These are phyloP conservation scores for Saccharomyces hybrid DNA, from an alignment of 1,139 yeast genomes.

Conservation along the genomic window DNA sequence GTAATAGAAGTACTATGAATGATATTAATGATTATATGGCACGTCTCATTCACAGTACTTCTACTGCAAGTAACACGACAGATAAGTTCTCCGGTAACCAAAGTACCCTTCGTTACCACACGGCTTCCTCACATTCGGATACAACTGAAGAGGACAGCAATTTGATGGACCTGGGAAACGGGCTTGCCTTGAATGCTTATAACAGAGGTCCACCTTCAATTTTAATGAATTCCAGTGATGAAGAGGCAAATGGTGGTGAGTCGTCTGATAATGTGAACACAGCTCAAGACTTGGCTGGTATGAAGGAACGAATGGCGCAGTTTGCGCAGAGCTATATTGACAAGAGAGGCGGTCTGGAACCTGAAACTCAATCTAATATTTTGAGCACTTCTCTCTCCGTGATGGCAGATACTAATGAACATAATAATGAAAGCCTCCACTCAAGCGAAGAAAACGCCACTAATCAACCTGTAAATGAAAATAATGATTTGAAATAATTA, in stretches of 20 bases:
- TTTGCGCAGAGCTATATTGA: slow-evolving; percentile 18
- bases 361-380: neutral
- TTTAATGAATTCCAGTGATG: slow-evolving; percentile 22
- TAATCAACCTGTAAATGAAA: neutral
- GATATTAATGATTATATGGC: slow-evolving; percentile 26
- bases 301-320: slow-evolving; percentile 28
- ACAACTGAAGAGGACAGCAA: slow-evolving; percentile 7
- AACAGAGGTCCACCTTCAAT: slow-evolving; percentile 30
- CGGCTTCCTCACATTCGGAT: neutral
- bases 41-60: slow-evolving; percentile 18
- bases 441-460: neutral
- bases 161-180: slow-evolving; percentile 31
- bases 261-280: slow-evolving; percentile 11
- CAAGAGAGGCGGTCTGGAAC: neutral
- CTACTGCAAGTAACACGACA: slow-evolving; percentile 5
- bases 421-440: neutral
- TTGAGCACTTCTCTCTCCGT: neutral
- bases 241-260: slow-evolving; percentile 10
- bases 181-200: slow-evolving; percentile 26
- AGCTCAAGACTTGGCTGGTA: slow-evolving; percentile 13
- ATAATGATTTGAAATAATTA: neutral
- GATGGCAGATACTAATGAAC: neutral
- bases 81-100: neutral
- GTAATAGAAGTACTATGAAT: slow-evolving; percentile 13
- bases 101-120: neutral